These are phyloP conservation scores for Pichia eremophila DNA, from an alignment of 805 yeast species.

Conservation along the genomic window DNA sequence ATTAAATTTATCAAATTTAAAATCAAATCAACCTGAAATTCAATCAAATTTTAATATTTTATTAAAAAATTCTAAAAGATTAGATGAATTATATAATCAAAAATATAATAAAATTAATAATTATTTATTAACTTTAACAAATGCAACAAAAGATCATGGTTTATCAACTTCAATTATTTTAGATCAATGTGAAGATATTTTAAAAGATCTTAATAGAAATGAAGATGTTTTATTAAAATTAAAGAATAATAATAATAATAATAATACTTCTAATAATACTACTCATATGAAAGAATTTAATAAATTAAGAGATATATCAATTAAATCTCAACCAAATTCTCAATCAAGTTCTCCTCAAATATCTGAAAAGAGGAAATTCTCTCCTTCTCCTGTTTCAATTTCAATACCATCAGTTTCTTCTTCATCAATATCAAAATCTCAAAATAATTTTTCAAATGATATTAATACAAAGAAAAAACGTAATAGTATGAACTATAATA, in stretches of 20 bases:
- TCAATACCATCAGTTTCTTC: not conserved
- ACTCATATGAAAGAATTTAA: constrained; percentile 9
- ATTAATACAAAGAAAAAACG: not conserved
- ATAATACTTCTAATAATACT: constrained; percentile 2
- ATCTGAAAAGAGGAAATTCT: constrained; percentile 1
- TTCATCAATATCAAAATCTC: not conserved
- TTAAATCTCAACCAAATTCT: not conserved
- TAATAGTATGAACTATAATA: constrained; percentile 1
- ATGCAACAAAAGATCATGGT: constrained; percentile 39
- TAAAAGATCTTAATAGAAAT: constrained; percentile 25
- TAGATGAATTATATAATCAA: constrained; percentile 40
- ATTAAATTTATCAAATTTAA: constrained; percentile 29
- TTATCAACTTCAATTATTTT: constrained; percentile 36
- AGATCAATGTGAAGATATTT: constrained; percentile 36
- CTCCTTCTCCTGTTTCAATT: not conserved
- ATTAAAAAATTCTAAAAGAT: constrained; percentile 35
- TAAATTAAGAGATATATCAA: constrained; percentile 9
- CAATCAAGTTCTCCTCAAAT: not conserved
- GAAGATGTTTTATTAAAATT: constrained; percentile 16
- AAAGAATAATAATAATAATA: constrained; percentile 6
- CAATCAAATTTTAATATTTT: constrained; percentile 40
- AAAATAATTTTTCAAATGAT: too few species aligned
- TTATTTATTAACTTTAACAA: constrained; percentile 34
- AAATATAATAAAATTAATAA: constrained; percentile 37
- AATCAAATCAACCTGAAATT: constrained; percentile 39